Conservation (phyloP, 2,329 filamentous ascomycete species). For the Arthrinium puccinioides region DNA sequence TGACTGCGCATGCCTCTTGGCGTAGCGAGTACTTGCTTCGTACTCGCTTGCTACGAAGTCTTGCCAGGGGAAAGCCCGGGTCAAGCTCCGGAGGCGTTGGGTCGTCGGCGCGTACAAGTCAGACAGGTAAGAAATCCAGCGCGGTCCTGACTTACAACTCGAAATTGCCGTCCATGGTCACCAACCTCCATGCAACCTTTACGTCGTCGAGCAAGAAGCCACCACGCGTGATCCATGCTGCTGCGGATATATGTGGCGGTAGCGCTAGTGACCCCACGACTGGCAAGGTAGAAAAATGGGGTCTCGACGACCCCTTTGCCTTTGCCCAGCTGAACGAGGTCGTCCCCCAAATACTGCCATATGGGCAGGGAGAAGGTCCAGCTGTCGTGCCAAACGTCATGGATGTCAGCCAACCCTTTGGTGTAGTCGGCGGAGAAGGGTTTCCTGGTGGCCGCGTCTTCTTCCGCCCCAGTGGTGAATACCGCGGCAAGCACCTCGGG, state of each 20-base stretch:
- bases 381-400: slow-evolving; percentile 78
- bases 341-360: slow-evolving; percentile 65
- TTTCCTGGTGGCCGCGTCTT: slow-evolving; percentile 76
- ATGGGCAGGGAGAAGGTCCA: slow-evolving; percentile 71
- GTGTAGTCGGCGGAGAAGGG: slow-evolving; percentile 78
- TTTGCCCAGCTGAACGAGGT: slow-evolving; percentile 74
- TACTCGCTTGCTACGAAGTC: slow-evolving; percentile 73
- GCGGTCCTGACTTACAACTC: slow-evolving; percentile 83
- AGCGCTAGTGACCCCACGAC: slow-evolving; percentile 73
- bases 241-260: slow-evolving; percentile 69
- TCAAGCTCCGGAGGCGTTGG: slow-evolving; percentile 46
- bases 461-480: slow-evolving; percentile 67
- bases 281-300: slow-evolving; percentile 77
- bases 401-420: slow-evolving; percentile 82
- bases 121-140: slow-evolving; percentile 56
- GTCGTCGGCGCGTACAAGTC: slow-evolving; percentile 38
- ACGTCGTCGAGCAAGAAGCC: slow-evolving; percentile 60
- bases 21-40: slow-evolving; percentile 90
- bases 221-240: slow-evolving; percentile 76
- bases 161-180: slow-evolving; percentile 71
- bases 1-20: slow-evolving; percentile 86
- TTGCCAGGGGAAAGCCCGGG: slow-evolving; percentile 73
- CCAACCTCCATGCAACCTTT: slow-evolving; percentile 73
- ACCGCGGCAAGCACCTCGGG: slow-evolving; percentile 67
- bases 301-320: slow-evolving; percentile 64